A percentile compares a stretch with the other conserved stretches of the same genome.
These are phyloP conservation scores for Nematocida ausubeli DNA, from an alignment of 371 early-diverging fungal genomes.

Conservation along the genomic window DNA sequence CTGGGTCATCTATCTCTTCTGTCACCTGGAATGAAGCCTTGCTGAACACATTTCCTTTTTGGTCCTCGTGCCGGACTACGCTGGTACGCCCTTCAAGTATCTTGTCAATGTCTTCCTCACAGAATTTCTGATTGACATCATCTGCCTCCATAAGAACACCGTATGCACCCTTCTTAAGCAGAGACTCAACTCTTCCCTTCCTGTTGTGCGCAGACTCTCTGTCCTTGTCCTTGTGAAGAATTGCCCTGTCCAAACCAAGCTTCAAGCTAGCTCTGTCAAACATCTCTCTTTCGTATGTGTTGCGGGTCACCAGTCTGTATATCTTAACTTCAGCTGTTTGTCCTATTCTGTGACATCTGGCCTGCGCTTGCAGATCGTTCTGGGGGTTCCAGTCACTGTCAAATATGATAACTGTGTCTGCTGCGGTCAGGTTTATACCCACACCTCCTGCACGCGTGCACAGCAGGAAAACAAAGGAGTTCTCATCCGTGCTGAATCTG, in stretches of 20 bases:
- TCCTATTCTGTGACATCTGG: conserved; percentile 85
- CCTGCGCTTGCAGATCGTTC: conserved; percentile 87
- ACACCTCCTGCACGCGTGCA: conserved; percentile 87
- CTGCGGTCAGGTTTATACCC: conserved; percentile 89
- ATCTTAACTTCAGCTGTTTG: conserved; percentile 80
- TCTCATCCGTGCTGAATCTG: conserved; percentile 77
- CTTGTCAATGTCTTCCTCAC: conserved; percentile 89
- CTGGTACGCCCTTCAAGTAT: conserved; percentile 82
- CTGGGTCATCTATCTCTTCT: conserved; percentile 81
- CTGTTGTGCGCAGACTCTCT: conserved; percentile 53
- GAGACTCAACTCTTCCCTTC: conserved; percentile 73
- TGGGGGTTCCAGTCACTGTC: conserved; percentile 95
- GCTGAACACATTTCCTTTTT: conserved; percentile 73
- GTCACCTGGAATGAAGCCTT: conserved; percentile 81
- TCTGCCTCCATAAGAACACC: conserved; percentile 78
- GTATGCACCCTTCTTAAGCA: conserved; percentile 70
- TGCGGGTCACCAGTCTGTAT: conserved; percentile 78
- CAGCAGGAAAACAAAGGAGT: conserved; percentile 77
- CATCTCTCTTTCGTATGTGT: conserved; percentile 87
- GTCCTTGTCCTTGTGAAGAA: conserved; percentile 75
- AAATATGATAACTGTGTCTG: conserved; percentile 86
- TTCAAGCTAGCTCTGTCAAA: conserved; percentile 88
- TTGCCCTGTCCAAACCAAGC: conserved; percentile 79
- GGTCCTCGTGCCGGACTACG: conserved; percentile 74
- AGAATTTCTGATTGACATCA: conserved; percentile 73